Percentiles rank a stretch among this genome's conserved stretches.
Evolutionary conservation across 1,284 basidiomycete species (phyloP).

Genomic region (Tilletiopsis washingtonensis): DNA sequence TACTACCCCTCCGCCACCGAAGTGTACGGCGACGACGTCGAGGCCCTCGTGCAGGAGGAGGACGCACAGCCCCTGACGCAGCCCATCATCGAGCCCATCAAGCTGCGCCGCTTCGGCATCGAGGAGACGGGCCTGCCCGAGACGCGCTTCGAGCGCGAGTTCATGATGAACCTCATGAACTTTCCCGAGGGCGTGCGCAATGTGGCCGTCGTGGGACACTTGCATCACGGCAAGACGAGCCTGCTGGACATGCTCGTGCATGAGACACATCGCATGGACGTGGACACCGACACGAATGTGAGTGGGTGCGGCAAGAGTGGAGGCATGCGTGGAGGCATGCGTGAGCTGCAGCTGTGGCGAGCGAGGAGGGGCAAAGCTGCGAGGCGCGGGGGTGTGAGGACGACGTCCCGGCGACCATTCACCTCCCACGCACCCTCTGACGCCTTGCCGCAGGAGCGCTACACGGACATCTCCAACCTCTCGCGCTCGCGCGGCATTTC

Average conservation of each 20-base stretch:
- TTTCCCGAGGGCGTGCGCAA: slow-evolving; percentile 85
- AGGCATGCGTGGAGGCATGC: background rate
- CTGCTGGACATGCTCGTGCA: slow-evolving; percentile 93
- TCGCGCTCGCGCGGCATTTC: slow-evolving; percentile 84
- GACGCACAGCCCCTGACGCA: slow-evolving; percentile 90
- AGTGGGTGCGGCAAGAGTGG: background rate
- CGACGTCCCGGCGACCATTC: too few species aligned
- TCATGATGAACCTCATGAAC: slow-evolving; percentile 80
- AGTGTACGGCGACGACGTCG: slow-evolving; percentile 86
- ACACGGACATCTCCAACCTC: slow-evolving; percentile 89
- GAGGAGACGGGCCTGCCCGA: slow-evolving; percentile 36
- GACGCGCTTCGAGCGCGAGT: slow-evolving; percentile 55
- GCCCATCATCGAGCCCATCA: slow-evolving; percentile 91
- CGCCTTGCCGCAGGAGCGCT: slow-evolving; percentile 58
- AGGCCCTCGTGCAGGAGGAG: slow-evolving; percentile 96
- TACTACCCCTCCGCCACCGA: slow-evolving; percentile 91
- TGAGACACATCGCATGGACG: slow-evolving; percentile 84
- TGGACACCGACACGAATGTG: slow-evolving; percentile 33
- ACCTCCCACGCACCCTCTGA: too few species aligned
- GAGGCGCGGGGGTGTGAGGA: too few species aligned
- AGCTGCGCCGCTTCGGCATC: slow-evolving; percentile 82
- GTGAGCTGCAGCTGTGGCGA: too few species aligned
- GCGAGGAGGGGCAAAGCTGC: too few species aligned
- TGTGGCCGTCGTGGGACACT: slow-evolving; percentile 59
- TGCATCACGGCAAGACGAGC: slow-evolving; percentile 96